Base-by-base conservation (phyloP, 140 eudicot genomes). In the Oenanthe javanica region DNA sequence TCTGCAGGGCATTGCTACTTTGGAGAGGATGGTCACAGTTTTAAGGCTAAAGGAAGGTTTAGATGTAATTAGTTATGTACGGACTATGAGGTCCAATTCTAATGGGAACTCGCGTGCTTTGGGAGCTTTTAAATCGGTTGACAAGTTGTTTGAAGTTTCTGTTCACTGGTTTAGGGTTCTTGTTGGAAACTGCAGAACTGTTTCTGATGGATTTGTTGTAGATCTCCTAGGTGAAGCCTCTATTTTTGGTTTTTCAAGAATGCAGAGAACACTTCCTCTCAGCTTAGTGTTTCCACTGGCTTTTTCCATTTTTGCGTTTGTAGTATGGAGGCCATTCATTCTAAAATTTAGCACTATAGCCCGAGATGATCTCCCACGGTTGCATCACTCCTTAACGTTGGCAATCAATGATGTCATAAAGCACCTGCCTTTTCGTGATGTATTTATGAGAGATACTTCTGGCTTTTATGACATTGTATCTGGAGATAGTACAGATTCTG, bases 341-440 rank as follows among this genome's bases (percentile, higher is more conserved):
- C 76, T 92, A 42, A 93, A 81, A 47, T 76, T 92, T 49, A 75
- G 79, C 67, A 61, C 79, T 42, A 87, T 81, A 49, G 75, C 80
- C 36, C 97, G 96, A 36, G 99, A 92, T 36, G 95, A 90, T 66
- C 77, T 84, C 63, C 80, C 86, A 0, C 97, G 88, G 10, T 82
- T 92, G 71, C 83, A 87, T 87, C 96, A 85, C 42, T 89, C 92
- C 55, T 79, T 90, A 80, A 84, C 81, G 14, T 63, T 81, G 13
- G 89, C 93, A 45, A 77, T 95, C 3, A 81, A 76, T 18, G 99
- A 95, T 87, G 97, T 92, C 57, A 84, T 92, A 71, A 95, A 90
- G 86, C 99, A 95, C 87, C 74, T 87, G 47, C 97, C 97, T 27
- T 95, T 95, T 48, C 99, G 99, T 23, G 99, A 95, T 21, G 87